These are phyloP conservation scores for Cinnamomum micranthum DNA, from an alignment of 164 flowering plant species.

Conservation along the genomic window DNA sequence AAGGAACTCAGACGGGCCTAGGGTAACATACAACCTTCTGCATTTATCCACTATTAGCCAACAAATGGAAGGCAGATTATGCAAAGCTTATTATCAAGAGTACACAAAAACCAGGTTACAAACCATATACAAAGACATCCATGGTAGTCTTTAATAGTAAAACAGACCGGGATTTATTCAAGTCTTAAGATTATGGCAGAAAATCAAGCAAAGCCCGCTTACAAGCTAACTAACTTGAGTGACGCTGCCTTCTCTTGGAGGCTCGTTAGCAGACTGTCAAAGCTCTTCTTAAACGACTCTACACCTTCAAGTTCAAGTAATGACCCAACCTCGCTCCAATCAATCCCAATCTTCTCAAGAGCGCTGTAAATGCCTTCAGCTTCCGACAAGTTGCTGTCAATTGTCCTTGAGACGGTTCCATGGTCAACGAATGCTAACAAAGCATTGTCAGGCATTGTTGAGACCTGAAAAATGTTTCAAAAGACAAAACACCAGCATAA, in stretches of 20 bases:
- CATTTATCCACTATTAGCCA: too few relatives aligned
- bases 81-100: too few relatives aligned
- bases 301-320: conserved; percentile 95
- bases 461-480: conserved; percentile 50
- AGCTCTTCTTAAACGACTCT: conserved; percentile 88
- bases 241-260: conserved; percentile 88
- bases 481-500: background rate
- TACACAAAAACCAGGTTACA: background rate
- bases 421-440: conserved; percentile 89
- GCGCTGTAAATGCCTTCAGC: conserved; percentile 93
- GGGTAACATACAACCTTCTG: too few relatives aligned
- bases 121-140: too few relatives aligned
- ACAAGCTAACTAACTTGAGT: conserved; percentile 64
- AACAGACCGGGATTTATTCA: conserved; percentile 10
- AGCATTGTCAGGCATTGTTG: conserved; percentile 99
- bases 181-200: background rate
- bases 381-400: conserved; percentile 76
- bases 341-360: conserved; percentile 86
- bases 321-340: conserved; percentile 74
- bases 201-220: conserved; percentile 9
- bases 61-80: too few relatives aligned
- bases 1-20: too few relatives aligned
- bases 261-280: conserved; percentile 81
- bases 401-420: conserved; percentile 81
- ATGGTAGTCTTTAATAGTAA: background rate